Percentiles rank a stretch among this genome's conserved stretches.
Evolutionary conservation across 1,139 yeast genomes (phyloP).

Genomic region (Hanseniaspora gamundiae): DNA sequence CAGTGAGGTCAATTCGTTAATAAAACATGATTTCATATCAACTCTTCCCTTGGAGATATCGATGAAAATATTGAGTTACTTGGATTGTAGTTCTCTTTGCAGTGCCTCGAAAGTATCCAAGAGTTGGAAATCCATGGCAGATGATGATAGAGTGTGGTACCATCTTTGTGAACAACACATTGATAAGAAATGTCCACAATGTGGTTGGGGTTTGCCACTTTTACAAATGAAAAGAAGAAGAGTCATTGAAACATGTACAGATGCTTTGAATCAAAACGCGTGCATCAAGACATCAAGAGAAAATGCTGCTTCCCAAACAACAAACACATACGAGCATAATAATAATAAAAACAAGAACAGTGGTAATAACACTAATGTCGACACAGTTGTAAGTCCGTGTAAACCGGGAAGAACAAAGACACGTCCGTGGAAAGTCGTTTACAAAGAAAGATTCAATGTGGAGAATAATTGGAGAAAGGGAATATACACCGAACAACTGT

Average conservation of each 20-base stretch:
- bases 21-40: slow-evolving; percentile 78
- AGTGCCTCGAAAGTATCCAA: slow-evolving; percentile 86
- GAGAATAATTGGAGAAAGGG: slow-evolving; percentile 95
- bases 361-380: background rate
- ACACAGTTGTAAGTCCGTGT: slow-evolving; percentile 4
- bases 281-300: too few species aligned
- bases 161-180: slow-evolving; percentile 98
- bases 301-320: background rate
- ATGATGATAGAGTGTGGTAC: slow-evolving; percentile 96
- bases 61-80: slow-evolving; percentile 70
- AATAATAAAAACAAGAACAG: slow-evolving; percentile 1
- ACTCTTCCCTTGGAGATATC: slow-evolving; percentile 80
- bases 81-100: slow-evolving; percentile 86
- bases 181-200: slow-evolving; percentile 90
- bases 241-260: slow-evolving; percentile 10
- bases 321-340: background rate
- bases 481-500: slow-evolving; percentile 46
- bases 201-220: slow-evolving; percentile 97
- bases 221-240: slow-evolving; percentile 72
- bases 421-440: slow-evolving; percentile 93
- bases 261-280: too few species aligned
- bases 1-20: slow-evolving; percentile 63
- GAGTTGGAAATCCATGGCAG: slow-evolving; percentile 80
- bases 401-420: slow-evolving; percentile 27
- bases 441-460: slow-evolving; percentile 78